Evolutionary conservation across 768 basidiomycete species (phyloP), one percentile per base, ranked within the genome.

Genomic region (Boletus barrowsii): DNA sequence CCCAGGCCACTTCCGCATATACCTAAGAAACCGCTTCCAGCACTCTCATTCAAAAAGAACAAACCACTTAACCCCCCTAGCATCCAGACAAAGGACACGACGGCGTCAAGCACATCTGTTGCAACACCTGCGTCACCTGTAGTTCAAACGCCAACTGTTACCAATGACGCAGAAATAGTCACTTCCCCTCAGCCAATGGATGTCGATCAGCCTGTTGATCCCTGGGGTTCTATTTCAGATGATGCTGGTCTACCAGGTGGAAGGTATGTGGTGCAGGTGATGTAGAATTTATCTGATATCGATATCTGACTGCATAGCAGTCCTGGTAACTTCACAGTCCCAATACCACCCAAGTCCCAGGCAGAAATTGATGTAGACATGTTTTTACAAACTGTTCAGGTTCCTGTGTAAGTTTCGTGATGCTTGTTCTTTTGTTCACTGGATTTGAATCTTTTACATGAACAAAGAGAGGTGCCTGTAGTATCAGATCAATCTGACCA

Each of bases 11-110:
- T 70, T 45, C 59, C 52, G 40, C 44, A 30, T 13, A 32, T 35
- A 24, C 58, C 61, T n/a, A 62, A 61, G 49, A 72, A 59, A 37
- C 48, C 65, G 10, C 49, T 73, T 41, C 58, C 64, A 44, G 49
- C 63, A n/a, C 66, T 80, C 10, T 74, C 68, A 30, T 79, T 82
- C 62, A 81, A 76, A 64, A 82, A 79, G 60, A 70, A 50, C 22
- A 70, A 63, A 47, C 56, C 66, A 6, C 41, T 58, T 29, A n/a
- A 49, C 37, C 40, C 49, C 17, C 33, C 51, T 20, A 17, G 15
- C 41, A 41, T 15, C 14, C 63, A 60, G 37, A 49, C n/a, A 14
- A 66, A 59, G 29, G 68, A 66, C 4, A 30, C 35, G 24, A 45
- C 41, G 3, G 15, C 10, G 10, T 40, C 60, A 8, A 50, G 40